Evolutionary conservation across 1,284 basidiomycete genomes (phyloP), one percentile per base, ranked within the genome.

Genomic region (Microbotryum lychnidis-dioicae): DNA sequence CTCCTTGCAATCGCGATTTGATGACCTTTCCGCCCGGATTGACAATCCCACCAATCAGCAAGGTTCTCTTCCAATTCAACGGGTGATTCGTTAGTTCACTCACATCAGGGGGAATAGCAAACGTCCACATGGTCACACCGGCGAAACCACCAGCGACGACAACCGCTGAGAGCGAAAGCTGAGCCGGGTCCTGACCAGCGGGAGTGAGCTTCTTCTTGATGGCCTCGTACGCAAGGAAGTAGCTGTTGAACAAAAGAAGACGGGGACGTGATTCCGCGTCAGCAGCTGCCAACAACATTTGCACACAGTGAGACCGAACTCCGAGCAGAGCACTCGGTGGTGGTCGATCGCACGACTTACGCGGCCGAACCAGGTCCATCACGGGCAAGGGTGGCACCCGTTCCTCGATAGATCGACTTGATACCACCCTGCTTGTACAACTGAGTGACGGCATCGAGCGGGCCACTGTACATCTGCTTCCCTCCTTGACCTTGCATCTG

Each of bases 311-410:
- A 12, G n/a, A 31, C 42, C n/a, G 45, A 37, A 18, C 16, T 42
- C 12, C 37, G 37, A 42, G 37, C 37, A 42, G 37, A 27, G 27
- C 21, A 37, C 48, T 21, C 49, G 31, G 55, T 42, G 50, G 31
- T 1, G 23, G 42, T 33, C 31, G 23, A 46, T 33, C 37, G 16
- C 37, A 21, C 45, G 21, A 54, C 51, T 48, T 27, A 83, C 88
- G 89, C 93, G 67, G 96, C 96, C 71, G 87, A 91, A 56, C 96
- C 96, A 4, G 96, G 96, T 57, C 92, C 94, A 75, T 99, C 96
- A 69, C 96, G 83, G 46, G 86, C 87, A 16, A 99, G 79, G 0
- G 96, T 99, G 18, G 94, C 96, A 62, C 82, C 81, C 2, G 92
- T 91, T 51, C 96, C 96, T 67, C 94, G 84, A 80, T 88, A 98